phyloP scores from a whole-genome alignment of 2,329 filamentous ascomycete genomes.

The Xylaria arbuscula region DNA sequence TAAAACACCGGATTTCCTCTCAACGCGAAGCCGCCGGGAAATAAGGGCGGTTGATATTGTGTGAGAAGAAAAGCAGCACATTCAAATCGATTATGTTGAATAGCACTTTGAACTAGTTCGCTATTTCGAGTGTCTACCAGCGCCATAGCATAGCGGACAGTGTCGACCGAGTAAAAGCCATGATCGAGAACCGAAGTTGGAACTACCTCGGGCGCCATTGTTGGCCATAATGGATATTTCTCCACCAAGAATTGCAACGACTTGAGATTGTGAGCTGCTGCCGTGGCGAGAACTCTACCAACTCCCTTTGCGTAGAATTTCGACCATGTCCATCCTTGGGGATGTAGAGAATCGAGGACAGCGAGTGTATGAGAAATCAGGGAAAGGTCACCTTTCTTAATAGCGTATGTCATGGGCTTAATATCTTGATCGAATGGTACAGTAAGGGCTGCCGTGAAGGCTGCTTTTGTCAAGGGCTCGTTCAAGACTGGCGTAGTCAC shows the following conservation, averaged over 20 bases:
- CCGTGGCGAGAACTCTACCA: background rate
- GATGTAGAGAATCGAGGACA: constrained; percentile 3
- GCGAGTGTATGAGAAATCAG: background rate
- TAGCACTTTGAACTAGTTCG: constrained; percentile 3
- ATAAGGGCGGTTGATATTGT: constrained; percentile 16
- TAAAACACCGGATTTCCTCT: background rate
- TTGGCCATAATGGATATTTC: constrained; percentile 11
- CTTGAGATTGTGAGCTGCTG: constrained; percentile 11
- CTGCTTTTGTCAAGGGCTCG: background rate
- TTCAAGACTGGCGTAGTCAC: background rate
- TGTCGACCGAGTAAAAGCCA: background rate
- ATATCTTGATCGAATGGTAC: background rate
- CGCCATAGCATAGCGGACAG: background rate
- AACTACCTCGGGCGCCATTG: background rate
- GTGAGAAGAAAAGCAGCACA: constrained; percentile 27
- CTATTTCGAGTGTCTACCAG: background rate
- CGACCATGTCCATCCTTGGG: constrained; percentile 17
- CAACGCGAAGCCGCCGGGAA: constrained; percentile 5
- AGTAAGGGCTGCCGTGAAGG: constrained; percentile 11
- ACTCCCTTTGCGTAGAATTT: background rate
- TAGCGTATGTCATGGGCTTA: constrained; percentile 10
- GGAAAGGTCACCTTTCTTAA: constrained; percentile 7
- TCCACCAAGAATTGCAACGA: constrained; percentile 2
- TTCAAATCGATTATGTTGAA: constrained; percentile 1
- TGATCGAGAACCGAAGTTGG: background rate